phyloP scores from a whole-genome alignment of 2,329 filamentous ascomycete genomes.

The Fusarium ambrosium region DNA sequence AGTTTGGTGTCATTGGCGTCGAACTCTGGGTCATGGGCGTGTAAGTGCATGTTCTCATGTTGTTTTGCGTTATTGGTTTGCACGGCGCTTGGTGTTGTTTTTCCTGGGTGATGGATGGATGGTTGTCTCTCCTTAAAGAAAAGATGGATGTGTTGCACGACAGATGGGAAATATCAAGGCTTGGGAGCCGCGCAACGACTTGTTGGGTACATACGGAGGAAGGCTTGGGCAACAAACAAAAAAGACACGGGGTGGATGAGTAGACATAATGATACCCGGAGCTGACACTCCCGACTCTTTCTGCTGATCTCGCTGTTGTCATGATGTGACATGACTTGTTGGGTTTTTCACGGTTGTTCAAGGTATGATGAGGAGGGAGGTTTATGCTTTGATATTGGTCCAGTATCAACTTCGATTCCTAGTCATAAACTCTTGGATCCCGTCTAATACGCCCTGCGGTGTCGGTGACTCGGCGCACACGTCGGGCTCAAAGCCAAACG shows the following conservation, averaged over 20 bases:
- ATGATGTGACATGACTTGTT: not conserved
- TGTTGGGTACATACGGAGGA: constrained; percentile 26
- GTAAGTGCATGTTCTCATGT: constrained; percentile 32
- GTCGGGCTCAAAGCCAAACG: constrained; percentile 78
- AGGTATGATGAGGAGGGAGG: not conserved
- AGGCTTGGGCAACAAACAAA: constrained; percentile 9
- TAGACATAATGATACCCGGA: constrained; percentile 49
- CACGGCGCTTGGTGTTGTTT: constrained; percentile 35
- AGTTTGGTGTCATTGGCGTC: constrained; percentile 91
- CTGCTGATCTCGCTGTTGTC: not conserved
- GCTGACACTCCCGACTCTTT: constrained; percentile 44
- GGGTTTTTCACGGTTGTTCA: not conserved
- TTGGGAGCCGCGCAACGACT: not conserved
- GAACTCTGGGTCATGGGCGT: constrained; percentile 92
- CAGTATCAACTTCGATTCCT: constrained; percentile 27
- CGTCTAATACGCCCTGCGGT: constrained; percentile 81
- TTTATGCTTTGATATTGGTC: constrained; percentile 7
- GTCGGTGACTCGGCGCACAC: constrained; percentile 87
- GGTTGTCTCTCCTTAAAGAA: constrained; percentile 19
- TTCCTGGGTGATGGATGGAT: not conserved
- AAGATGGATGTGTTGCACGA: not conserved
- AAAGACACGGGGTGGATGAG: constrained; percentile 20
- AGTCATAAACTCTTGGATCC: constrained; percentile 64
- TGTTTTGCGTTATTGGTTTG: constrained; percentile 17
- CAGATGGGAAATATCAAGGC: not conserved